phyloP scores from a whole-genome alignment of 768 basidiomycete genomes.

The Candolleomyces aberdarensis region DNA sequence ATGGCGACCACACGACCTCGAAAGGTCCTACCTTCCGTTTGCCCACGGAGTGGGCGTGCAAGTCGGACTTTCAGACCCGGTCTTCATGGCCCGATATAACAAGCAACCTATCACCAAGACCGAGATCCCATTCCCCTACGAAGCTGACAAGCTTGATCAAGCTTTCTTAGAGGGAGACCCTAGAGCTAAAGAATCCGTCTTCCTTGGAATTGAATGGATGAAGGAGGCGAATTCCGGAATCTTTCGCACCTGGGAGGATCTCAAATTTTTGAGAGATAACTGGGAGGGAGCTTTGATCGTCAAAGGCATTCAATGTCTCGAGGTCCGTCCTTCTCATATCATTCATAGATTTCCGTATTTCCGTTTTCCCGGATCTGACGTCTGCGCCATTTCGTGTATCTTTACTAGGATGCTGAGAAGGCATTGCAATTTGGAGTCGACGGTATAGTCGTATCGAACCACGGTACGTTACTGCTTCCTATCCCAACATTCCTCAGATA shows the following conservation, averaged over 20 bases:
- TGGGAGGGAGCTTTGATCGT: conserved; percentile 78
- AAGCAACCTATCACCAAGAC: conserved; percentile 39
- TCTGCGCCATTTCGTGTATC: too few relatives aligned
- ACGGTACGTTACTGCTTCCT: conserved; percentile 42
- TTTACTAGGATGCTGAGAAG: conserved; percentile 58
- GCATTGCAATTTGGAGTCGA: conserved; percentile 63
- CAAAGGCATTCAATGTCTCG: conserved; percentile 71
- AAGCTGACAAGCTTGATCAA: conserved; percentile 43
- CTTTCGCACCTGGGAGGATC: conserved; percentile 68
- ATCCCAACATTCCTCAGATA: background rate
- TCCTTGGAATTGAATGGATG: conserved; percentile 61
- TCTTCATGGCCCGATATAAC: conserved; percentile 62
- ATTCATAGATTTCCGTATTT: background rate
- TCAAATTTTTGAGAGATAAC: conserved; percentile 62
- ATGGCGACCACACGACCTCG: conserved; percentile 76
- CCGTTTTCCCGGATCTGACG: background rate
- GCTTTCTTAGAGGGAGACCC: conserved; percentile 45
- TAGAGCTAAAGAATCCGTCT: conserved; percentile 32
- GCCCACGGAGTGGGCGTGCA: conserved; percentile 61
- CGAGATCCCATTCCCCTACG: conserved; percentile 56
- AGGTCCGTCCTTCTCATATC: conserved; percentile 40
- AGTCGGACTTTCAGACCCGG: conserved; percentile 71
- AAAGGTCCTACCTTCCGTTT: conserved; percentile 64
- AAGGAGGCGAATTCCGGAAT: conserved; percentile 59
- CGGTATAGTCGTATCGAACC: conserved; percentile 80